A percentile compares a stretch with the other conserved stretches of the same genome.
phyloP scores from a whole-genome alignment of 2,329 filamentous ascomycete species.

The Dothidotthia symphoricarpi region DNA sequence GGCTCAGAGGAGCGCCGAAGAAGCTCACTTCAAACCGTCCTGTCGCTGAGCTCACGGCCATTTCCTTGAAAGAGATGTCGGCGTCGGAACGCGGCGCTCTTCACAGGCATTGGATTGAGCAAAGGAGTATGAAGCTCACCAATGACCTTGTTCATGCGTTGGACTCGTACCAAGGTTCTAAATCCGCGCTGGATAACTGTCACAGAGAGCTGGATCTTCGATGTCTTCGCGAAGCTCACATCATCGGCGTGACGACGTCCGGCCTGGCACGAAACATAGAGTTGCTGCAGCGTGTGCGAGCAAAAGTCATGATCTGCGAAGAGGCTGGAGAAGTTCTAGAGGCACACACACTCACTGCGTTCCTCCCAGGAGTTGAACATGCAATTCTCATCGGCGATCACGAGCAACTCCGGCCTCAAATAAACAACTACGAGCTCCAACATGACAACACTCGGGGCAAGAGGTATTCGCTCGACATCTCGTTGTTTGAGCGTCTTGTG shows the following conservation, averaged over 20 bases:
- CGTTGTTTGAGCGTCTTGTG: conserved; percentile 61
- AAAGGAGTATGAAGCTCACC: conserved; percentile 11
- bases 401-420: conserved; percentile 59
- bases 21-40: no score
- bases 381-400: conserved; percentile 65
- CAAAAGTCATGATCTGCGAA: conserved; percentile 63
- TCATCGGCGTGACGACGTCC: conserved; percentile 62
- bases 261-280: conserved; percentile 57
- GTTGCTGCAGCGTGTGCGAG: conserved; percentile 50
- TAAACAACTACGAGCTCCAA: conserved; percentile 56
- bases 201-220: conserved; percentile 43
- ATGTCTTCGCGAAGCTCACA: conserved; percentile 44
- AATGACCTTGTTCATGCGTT: conserved; percentile 16
- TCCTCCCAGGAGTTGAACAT: conserved; percentile 62
- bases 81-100: conserved; percentile 12
- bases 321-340: conserved; percentile 70
- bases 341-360: conserved; percentile 58
- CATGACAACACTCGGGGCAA: conserved; percentile 50
- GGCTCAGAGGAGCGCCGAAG: no score
- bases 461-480: conserved; percentile 57
- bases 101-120: conserved; percentile 15
- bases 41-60: background rate
- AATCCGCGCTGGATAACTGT: conserved; percentile 18
- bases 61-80: conserved; percentile 13
- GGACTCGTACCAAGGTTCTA: conserved; percentile 7